Base-by-base conservation (phyloP, 768 basidiomycete genomes). In the Atractiella rhizophila region DNA sequence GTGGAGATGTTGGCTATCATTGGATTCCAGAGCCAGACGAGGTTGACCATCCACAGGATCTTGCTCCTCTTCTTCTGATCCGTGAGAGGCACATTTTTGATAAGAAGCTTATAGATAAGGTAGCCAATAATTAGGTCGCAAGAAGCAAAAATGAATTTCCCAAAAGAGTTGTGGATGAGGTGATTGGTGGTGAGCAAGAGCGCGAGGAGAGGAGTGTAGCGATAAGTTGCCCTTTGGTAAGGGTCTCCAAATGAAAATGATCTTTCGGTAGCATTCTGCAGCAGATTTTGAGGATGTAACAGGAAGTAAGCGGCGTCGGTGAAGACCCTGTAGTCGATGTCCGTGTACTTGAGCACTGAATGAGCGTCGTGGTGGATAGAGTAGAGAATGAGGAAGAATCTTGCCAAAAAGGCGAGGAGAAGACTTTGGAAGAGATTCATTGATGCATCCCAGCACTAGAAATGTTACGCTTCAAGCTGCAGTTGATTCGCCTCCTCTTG, bases 1-100 rank as follows among this genome's bases (percentile, higher is more conserved):
- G 91, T 96, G 6, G 86, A 91, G 51, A 98, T 94, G 48, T 83
- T 76, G 58, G 91, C 78, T 2, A 88, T 76, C 51, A 98, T 68
- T 0, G 91, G 91, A 60, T 86, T 94, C 44, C 96, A 66, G 2
- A 96, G 72, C 62, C 94, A 81, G 2, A 76, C 52, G 0, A 69
- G 62, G 12, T 48, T 43, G 27, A 69, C 68, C 12, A 35, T 15
- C 18, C 25, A 3, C 29, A 21, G 34, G 7, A 28, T 30, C n/a
- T 27, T 37, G 4, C 16, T 28, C 20, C 35, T 28, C 25, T 12
- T 4, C 24, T 24, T 11, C 12, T 39, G 34, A 4, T 41, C 12
- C 18, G 37, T 25, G 13, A 25, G 10, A 5, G 20, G 35, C 2
- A 30, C 24, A 12, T 32, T 23, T 3, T 60, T 13, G 11, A 46